Evolutionary conservation across 805 yeast species (phyloP), one percentile per base, ranked within the genome.

Genomic region (Cyberlindnera suaveolens): DNA sequence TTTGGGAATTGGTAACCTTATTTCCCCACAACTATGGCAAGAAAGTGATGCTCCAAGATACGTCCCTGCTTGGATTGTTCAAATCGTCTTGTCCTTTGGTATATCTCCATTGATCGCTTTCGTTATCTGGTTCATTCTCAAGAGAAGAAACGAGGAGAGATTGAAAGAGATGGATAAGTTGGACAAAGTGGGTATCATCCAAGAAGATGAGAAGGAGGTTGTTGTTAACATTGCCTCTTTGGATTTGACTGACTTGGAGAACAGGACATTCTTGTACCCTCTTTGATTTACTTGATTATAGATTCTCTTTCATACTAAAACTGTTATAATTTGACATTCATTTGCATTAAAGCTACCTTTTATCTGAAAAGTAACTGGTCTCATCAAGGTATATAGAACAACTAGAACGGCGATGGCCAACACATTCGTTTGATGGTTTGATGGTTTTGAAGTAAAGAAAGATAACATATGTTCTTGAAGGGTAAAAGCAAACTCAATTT

Each of bases 21-120:
- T 77, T 23, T 71, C 79, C 4, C 81, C 82, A 5, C 82, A 77
- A 54, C 52, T 77, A 32, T 78, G 81, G 80, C 65, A 66, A 52
- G 61, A 53, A 10, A 56, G 51, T 15, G 72, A 71, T 48, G 66
- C 70, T 7, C 81, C 82, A 38, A 58, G 70, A 44, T 72, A 65
- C 49, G 46, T 56, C 15, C 65, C 69, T 1, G 72, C 78, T 7
- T 71, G 83, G 82, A 63, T 70, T 42, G 77, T 75, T 13, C 82
- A 77, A 52, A 73, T 77, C 38, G 77, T 75, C 9, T 50, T 75
- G 15, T 67, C 77, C 10, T 77, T 74, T 54, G 58, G 65, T 32
- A 34, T 62, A 10, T 72, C 80, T 1, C 80, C 82, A 4, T 38
- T 63, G 2, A 29, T 73, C 15, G 64, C 73, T 5, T 41, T 71